A percentile compares a stretch with the other conserved stretches of the same genome.
These are phyloP conservation scores for Eucalyptus fibrosa DNA, from an alignment of 345 rosid genomes.

Conservation along the genomic window DNA sequence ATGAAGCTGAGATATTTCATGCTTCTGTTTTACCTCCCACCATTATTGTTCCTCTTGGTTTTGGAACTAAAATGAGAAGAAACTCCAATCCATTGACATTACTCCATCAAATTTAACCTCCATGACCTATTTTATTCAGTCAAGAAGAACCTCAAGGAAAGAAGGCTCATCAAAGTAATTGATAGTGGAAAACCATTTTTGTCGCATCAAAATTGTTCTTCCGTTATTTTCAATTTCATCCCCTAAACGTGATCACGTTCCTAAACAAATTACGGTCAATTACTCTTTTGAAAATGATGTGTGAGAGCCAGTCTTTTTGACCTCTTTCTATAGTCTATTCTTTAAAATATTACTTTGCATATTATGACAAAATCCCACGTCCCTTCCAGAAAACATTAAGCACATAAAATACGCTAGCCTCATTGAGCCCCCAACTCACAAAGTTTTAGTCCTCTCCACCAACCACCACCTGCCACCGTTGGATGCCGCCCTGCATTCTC, in stretches of 20 bases:
- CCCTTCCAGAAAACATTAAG: too few relatives aligned
- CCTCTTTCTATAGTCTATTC: background rate
- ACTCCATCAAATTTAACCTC: background rate
- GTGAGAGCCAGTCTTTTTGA: background rate
- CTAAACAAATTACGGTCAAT: background rate
- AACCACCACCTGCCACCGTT: background rate
- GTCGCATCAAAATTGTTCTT: background rate
- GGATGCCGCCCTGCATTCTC: background rate
- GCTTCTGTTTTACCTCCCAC: too few relatives aligned
- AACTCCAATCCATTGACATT: background rate
- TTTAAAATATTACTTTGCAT: background rate
- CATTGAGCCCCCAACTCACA: too few relatives aligned
- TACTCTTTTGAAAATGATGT: background rate
- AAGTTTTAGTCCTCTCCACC: too few relatives aligned
- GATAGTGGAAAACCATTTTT: too few relatives aligned
- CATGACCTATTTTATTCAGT: too few relatives aligned
- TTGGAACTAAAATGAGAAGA: background rate
- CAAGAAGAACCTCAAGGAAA: too few relatives aligned
- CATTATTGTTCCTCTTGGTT: background rate
- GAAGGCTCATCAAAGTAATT: too few relatives aligned
- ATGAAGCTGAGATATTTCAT: background rate
- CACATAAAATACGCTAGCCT: too few relatives aligned
- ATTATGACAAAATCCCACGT: background rate
- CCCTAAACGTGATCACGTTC: background rate
- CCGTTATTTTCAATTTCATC: background rate